These are phyloP conservation scores for Agapanthus africanus DNA, from an alignment of 106 monocot genomes.

Conservation along the genomic window DNA sequence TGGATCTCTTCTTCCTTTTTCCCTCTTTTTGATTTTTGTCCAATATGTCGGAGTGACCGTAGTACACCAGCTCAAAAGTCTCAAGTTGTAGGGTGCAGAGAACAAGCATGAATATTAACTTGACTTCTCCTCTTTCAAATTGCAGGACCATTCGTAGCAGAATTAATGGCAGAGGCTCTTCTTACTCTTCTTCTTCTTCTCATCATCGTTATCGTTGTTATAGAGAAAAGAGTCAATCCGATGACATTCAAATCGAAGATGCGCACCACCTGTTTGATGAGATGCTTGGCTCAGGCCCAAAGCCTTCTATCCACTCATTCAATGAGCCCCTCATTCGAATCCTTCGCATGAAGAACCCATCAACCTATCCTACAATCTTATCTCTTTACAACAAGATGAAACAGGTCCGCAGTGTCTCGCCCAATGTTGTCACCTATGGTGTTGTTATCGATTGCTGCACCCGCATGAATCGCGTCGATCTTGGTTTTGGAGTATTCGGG, in stretches of 20 bases:
- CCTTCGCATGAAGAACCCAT: not conserved
- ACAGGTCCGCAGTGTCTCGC: slow-evolving; percentile 1
- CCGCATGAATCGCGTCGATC: slow-evolving; percentile 13
- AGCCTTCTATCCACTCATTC: slow-evolving; percentile 13
- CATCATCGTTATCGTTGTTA: too few relatives aligned
- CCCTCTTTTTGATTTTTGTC: too few relatives aligned
- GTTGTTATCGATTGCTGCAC: slow-evolving; percentile 13
- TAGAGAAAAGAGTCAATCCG: not conserved
- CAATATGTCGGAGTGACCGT: too few relatives aligned
- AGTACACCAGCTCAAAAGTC: too few relatives aligned
- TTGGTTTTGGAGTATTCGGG: slow-evolving; percentile 13
- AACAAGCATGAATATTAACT: too few relatives aligned
- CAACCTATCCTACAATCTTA: not conserved
- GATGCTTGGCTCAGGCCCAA: slow-evolving; percentile 5
- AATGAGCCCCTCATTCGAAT: slow-evolving; percentile 4
- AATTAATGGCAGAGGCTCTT: too few relatives aligned
- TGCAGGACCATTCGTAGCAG: too few relatives aligned
- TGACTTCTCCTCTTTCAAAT: too few relatives aligned
- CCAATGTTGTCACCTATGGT: slow-evolving; percentile 9
- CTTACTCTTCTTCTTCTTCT: too few relatives aligned
- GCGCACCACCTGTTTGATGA: slow-evolving; percentile 6
- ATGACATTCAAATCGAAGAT: not conserved
- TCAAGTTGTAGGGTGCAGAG: too few relatives aligned
- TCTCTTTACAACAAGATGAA: slow-evolving; percentile 15
- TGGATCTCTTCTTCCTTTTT: too few relatives aligned